Base-by-base conservation (phyloP, 2,329 filamentous ascomycete genomes). In the Chaetomiaceae sp. region DNA sequence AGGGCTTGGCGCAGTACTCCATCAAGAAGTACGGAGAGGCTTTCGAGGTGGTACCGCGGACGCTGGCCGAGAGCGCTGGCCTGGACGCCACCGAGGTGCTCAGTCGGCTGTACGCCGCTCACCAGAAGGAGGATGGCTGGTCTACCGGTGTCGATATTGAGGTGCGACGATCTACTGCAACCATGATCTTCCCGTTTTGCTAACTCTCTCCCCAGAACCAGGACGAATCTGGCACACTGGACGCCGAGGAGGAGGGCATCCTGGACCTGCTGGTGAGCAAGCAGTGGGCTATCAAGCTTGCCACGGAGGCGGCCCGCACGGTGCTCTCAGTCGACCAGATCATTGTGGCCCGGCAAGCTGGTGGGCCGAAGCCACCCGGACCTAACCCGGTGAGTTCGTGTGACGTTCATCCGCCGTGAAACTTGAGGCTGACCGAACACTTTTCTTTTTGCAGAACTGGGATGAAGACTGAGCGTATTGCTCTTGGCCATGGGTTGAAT, bases 1-100 rank as follows among this genome's bases (percentile, higher is more conserved):
- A 90, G 2, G 94, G 93, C 36, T 76, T 98, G 42, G 81, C 89
- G 45, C 93, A 98, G 68, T 94, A 98, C 67, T 89, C 91, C 22
- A 98, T 98, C 71, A 86, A 90, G 69, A 97, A 97, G 73, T 98
- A 84, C 65, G 93, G 86, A 43, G 91, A 98, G 71, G 91, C 93
- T 8, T 98, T 98, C 60, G 93, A 98, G 73, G 91, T 98, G 40
- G 84, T 98, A 43, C 91, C 93, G 17, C 84, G 93, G 56, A 95
- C 88, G 14, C 75, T 98, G 47, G 93, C 94, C 41, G 93, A 98
- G 71, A 95, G 88, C 58, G 91, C 90, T 36, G 93, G 93, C 56
- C 78, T 98, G 18, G 93, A 98, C 64, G 93, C 93, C 47, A 98
- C 93, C n/a, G 93, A 97, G 68, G 85, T 96, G 42, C 75, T 98